Evolutionary conservation across 345 rosid species (phyloP), one percentile per base, ranked within the genome.

Genomic region (Dipteronia dyeriana): DNA sequence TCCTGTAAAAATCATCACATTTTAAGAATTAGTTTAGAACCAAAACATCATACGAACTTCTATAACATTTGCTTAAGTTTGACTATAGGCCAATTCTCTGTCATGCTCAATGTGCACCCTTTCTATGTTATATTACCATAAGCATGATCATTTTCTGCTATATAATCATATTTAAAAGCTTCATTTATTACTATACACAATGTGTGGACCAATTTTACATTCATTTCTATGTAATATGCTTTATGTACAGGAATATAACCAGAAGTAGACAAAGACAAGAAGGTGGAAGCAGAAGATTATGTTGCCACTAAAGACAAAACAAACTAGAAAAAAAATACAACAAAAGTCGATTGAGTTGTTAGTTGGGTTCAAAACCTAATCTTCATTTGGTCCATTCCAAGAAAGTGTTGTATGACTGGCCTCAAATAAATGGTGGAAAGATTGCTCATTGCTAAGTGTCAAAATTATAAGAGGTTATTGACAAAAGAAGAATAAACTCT

Each of bases 1-100:
- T 39, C 98, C 99, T 96, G 93, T 81, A 85, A 71, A 80, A 81
- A 76, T 73, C 53, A 77, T 69, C 69, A 70, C 70, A 72, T 63
- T 60, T 74, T 64, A 67, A 71, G 63, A 75, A 68, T 79, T 26
- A n/a, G 54, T 73, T 80, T 34, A 62, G 78, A 66, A 26, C 53
- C 17, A 70, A n/a, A 66, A 20, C 7, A 20, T 78, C 31, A 61
- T 26, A 60, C 29, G 11, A 17, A 80, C 38, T 17, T 70, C 56
- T 70, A 60, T 51, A 45, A n/a, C 31, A 20, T 73, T 71, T 6
- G 49, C 25, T 7, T 74, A 25, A 25, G 56, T 56, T 71, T 26
- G 41, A 25, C 54, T 45, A 22, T 66, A 31, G n/a, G 25, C 45
- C 38, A 63, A 75, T 76, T 76, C 53, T 49, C 20, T 61, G 31